Percentiles rank a stretch among this genome's conserved stretches.
phyloP scores from a whole-genome alignment of 352 stramenopile species.

The Blastocystis sp. region DNA sequence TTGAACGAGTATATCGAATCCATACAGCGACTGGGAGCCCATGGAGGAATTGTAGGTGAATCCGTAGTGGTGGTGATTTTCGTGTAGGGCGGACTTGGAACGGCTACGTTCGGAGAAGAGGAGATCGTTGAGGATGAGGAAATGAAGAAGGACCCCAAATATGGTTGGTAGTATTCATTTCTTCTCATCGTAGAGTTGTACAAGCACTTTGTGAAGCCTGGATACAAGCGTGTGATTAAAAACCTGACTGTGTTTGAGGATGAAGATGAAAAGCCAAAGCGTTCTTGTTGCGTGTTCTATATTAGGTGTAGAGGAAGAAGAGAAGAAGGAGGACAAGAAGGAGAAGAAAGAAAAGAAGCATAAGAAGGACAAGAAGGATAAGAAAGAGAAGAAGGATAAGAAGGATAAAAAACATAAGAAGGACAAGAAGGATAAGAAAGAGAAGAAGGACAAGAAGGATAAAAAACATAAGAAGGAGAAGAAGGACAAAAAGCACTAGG shows the following conservation, averaged over 20 bases:
- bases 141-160: slow-evolving; percentile 68
- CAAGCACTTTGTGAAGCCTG: slow-evolving; percentile 62
- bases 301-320: neutral
- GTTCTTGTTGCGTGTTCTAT: neutral
- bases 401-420: slow-evolving; percentile 47
- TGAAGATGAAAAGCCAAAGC: slow-evolving; percentile 37
- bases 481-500: slow-evolving; percentile 17
- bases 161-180: slow-evolving; percentile 3
- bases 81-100: slow-evolving; percentile 48
- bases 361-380: slow-evolving; percentile 27
- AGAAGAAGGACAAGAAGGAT: slow-evolving; percentile 50
- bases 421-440: slow-evolving; percentile 54
- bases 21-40: slow-evolving; percentile 40
- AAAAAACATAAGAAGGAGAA: slow-evolving; percentile 49
- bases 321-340: slow-evolving; percentile 36
- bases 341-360: neutral
- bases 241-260: slow-evolving; percentile 59
- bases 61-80: neutral
- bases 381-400: slow-evolving; percentile 32
- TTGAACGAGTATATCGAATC: slow-evolving; percentile 65
- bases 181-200: slow-evolving; percentile 46
- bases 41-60: slow-evolving; percentile 24
- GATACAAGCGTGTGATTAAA: slow-evolving; percentile 62
- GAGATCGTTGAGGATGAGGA: slow-evolving; percentile 65
- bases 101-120: slow-evolving; percentile 25